phyloP scores from a whole-genome alignment of 2,329 filamentous ascomycete species.

The Phyllosticta paracitricarpa region DNA sequence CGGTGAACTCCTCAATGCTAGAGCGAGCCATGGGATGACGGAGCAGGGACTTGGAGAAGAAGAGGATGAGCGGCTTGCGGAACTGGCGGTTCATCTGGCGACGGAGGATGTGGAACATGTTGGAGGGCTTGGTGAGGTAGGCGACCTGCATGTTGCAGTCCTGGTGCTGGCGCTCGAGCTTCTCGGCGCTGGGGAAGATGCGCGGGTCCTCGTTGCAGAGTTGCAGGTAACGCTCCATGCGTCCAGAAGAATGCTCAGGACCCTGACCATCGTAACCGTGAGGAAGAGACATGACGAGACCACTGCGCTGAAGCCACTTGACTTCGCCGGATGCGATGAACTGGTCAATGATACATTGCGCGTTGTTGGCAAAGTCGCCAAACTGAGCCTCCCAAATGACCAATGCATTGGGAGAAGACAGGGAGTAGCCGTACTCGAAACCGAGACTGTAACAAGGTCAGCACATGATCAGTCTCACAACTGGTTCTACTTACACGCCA shows the following conservation, averaged over 20 bases:
- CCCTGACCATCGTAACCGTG: slow-evolving; percentile 98
- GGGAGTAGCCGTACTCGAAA: slow-evolving; percentile 97
- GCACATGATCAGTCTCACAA: slow-evolving; percentile 8
- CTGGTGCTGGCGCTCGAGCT: slow-evolving; percentile 93
- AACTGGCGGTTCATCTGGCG: slow-evolving; percentile 99
- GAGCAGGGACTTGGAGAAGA: slow-evolving; percentile 96
- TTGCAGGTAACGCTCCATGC: slow-evolving; percentile 94
- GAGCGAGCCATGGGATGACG: slow-evolving; percentile 90
- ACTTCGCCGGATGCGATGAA: slow-evolving; percentile 96
- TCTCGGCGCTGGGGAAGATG: slow-evolving; percentile 77
- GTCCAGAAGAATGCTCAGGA: slow-evolving; percentile 93
- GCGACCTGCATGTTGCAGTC: slow-evolving; percentile 99
- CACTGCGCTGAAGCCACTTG: slow-evolving; percentile 98
- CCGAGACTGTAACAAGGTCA: slow-evolving; percentile 54
- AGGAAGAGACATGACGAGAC: slow-evolving; percentile 89
- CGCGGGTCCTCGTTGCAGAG: slow-evolving; percentile 96
- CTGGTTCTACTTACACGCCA: slow-evolving; percentile 43
- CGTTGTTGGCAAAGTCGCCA: slow-evolving; percentile 99
- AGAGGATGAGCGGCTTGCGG: slow-evolving; percentile 93
- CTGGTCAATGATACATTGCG: slow-evolving; percentile 97
- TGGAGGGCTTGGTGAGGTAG: slow-evolving; percentile 92
- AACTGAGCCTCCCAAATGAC: slow-evolving; percentile 99
- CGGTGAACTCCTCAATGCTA: slow-evolving; percentile 79
- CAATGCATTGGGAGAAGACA: slow-evolving; percentile 90
- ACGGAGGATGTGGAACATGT: slow-evolving; percentile 91